Percentiles rank a stretch among this genome's conserved stretches.
Conservation (phyloP, 2,329 filamentous ascomycete genomes). For the Pseudopyrenochaeta lycopersici region DNA sequence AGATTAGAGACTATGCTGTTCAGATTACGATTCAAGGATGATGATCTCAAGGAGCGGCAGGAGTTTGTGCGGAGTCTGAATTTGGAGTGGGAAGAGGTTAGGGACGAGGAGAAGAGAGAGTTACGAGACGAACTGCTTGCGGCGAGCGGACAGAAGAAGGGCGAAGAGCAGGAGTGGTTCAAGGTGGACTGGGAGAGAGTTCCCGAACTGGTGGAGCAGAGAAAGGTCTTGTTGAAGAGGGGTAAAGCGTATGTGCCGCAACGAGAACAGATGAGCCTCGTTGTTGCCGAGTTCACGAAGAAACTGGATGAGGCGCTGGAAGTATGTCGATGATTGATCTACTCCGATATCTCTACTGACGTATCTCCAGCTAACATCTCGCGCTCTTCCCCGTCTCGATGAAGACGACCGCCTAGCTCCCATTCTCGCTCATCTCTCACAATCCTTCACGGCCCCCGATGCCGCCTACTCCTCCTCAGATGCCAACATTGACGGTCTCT, state of each 20-base stretch:
- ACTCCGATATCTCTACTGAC: conserved; percentile 4
- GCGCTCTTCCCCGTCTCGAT: conserved; percentile 88
- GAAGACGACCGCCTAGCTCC: conserved; percentile 91
- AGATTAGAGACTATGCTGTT: conserved; percentile 92
- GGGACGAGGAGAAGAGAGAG: conserved; percentile 79
- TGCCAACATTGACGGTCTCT: conserved; percentile 79
- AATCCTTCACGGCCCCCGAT: conserved; percentile 94
- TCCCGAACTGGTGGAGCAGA: conserved; percentile 84
- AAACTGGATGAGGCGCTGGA: conserved; percentile 84
- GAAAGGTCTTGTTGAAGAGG: conserved; percentile 74
- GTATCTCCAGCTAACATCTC: conserved; percentile 75
- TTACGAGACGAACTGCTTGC: conserved; percentile 66
- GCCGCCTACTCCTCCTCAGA: conserved; percentile 76
- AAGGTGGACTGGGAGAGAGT: conserved; percentile 97
- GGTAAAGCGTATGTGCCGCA: conserved; percentile 78
- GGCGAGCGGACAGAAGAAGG: conserved; percentile 61
- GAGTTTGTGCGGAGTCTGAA: conserved; percentile 80
- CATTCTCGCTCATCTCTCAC: conserved; percentile 83
- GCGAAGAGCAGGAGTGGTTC: conserved; percentile 89
- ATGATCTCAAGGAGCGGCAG: conserved; percentile 75
- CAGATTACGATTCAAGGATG: conserved; percentile 79
- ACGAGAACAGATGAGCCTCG: conserved; percentile 86
- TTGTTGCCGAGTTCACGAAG: conserved; percentile 84
- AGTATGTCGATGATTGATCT: conserved; percentile 58
- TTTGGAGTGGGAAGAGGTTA: conserved; percentile 84